Conservation (phyloP, 2,329 filamentous ascomycete genomes). For the Neofusicoccum sp. region DNA sequence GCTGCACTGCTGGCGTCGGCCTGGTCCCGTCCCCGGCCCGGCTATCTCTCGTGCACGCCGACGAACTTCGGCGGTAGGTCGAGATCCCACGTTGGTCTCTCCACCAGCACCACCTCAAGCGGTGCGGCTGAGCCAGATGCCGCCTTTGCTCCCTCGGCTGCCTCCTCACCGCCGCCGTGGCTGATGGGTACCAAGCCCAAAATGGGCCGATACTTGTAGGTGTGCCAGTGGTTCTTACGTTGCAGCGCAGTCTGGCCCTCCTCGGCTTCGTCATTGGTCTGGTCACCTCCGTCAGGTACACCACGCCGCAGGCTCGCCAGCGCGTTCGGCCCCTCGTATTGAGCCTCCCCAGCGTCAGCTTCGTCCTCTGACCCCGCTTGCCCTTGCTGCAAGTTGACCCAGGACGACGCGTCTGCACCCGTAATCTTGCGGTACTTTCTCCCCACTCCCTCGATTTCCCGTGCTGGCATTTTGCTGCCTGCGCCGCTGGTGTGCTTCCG, state of each 20-base stretch:
- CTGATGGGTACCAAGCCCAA: constrained; percentile 67
- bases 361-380: constrained; percentile 30
- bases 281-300: constrained; percentile 24
- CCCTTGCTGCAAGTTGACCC: constrained; percentile 30
- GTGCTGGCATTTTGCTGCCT: constrained; percentile 51
- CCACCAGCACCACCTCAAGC: constrained; percentile 82
- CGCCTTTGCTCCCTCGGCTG: constrained; percentile 24
- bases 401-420: constrained; percentile 35
- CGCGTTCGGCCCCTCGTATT: constrained; percentile 29
- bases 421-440: constrained; percentile 50
- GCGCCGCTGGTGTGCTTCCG: constrained; percentile 52
- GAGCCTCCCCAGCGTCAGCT: constrained; percentile 37
- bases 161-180: constrained; percentile 48
- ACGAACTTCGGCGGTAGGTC: constrained; percentile 68
- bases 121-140: constrained; percentile 32
- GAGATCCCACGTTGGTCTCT: constrained; percentile 80
- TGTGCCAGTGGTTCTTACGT: constrained; percentile 63
- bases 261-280: constrained; percentile 19
- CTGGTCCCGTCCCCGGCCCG: background rate
- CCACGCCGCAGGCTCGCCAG: constrained; percentile 29
- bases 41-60: constrained; percentile 32
- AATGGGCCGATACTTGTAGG: constrained; percentile 92
- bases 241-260: constrained; percentile 25
- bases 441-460: constrained; percentile 45
- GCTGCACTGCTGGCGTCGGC: background rate